Percentiles rank a stretch among this genome's conserved stretches.
phyloP scores from a whole-genome alignment of 768 basidiomycete genomes.

The Naematelia aurantialba region DNA sequence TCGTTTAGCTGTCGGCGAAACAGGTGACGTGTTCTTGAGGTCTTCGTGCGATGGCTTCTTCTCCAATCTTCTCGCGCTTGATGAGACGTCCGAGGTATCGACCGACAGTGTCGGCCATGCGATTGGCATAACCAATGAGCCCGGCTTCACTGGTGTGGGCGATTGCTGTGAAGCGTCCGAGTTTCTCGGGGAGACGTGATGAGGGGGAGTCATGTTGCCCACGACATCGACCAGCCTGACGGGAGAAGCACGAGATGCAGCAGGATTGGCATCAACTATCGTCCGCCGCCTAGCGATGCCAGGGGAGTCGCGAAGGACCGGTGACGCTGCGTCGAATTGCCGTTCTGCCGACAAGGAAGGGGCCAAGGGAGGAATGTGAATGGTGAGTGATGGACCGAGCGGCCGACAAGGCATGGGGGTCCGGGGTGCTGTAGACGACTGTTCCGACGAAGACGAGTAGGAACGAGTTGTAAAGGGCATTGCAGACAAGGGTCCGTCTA shows the following conservation, averaged over 20 bases:
- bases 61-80: constrained; percentile 19
- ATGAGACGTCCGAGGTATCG: neutral
- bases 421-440: too few species aligned
- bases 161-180: neutral
- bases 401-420: constrained; percentile 4
- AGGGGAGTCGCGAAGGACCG: constrained; percentile 24
- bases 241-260: neutral
- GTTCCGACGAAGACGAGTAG: neutral
- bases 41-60: constrained; percentile 24
- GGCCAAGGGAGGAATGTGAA: constrained; percentile 2
- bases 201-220: neutral
- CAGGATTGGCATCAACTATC: constrained; percentile 14
- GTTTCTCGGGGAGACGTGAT: neutral
- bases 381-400: constrained; percentile 14
- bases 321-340: constrained; percentile 5
- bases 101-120: constrained; percentile 16
- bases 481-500: neutral
- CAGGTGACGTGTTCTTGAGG: constrained; percentile 18
- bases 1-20: constrained; percentile 27
- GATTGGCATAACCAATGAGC: constrained; percentile 19
- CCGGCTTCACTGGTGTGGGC: constrained; percentile 12
- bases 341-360: neutral
- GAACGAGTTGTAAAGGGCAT: constrained; percentile 7
- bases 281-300: constrained; percentile 29
- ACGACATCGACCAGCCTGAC: neutral